Base-by-base conservation (phyloP, 208 protist species). In the Leishmania arabica region DNA sequence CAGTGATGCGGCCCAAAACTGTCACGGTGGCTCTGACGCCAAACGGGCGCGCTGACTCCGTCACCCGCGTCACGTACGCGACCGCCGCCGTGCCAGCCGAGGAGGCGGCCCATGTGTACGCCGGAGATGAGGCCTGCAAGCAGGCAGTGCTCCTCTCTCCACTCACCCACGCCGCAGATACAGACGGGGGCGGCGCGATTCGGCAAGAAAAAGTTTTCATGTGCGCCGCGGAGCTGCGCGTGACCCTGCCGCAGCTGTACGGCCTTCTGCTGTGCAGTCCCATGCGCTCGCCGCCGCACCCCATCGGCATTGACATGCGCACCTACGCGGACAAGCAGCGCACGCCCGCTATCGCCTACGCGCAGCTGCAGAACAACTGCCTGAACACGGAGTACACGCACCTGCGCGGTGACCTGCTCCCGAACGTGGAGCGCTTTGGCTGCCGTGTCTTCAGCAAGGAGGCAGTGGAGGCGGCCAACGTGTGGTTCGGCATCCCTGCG, bases 291-390 rank as follows among this genome's bases (percentile, higher is more conserved):
- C 81, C 79, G 17, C 53, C 75, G 40, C 47, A 82, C 17, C 78
- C 93, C 17, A 88, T 81, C 17, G 88, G 89, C 73, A 86, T 97
- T 37, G 90, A 95, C 83, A 89, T 97, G 86, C 89, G 87, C 56
- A 53, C 64, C 24, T 92, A 88, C 71, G 77, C 76, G 1, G 72
- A 83, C 27, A 19, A 58, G 45, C 4, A 77, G 19, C 53, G 34
- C 24, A 66, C 79, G 8, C 81, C 87, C 3, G 82, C 85, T 17
- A 88, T 98, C 64, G 89, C 91, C 9, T 98, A 98, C 83, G 91
- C 91, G 7, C 94, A 97, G 83, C 88, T 97, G 77, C 96, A 98
- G 85, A 98, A 98, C 85, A 95, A 95, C 84, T 97, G 93, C 84
- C 85, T 98, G 27, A 89, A 90, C 74, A 90, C 88, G 9, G 93